Evolutionary conservation across 176 grass and related monocot species (phyloP).

Genomic region (Alopecurus myosuroides): DNA sequence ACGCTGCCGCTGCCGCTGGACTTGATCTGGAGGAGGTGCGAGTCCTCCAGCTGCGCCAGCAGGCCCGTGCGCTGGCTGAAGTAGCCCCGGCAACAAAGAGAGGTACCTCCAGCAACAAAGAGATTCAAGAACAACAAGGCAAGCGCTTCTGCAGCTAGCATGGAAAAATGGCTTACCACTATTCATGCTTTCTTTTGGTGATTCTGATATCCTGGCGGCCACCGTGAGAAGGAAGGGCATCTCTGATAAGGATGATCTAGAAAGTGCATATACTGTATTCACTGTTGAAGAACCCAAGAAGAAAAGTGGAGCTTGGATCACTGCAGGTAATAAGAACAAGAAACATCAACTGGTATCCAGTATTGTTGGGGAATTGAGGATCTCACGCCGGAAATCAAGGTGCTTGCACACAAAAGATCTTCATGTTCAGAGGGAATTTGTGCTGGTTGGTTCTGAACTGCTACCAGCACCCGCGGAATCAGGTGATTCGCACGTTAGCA

Average conservation of each 20-base stretch:
- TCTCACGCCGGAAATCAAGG: conserved; percentile 40
- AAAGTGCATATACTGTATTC: conserved; percentile 69
- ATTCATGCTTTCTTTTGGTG: conserved; percentile 81
- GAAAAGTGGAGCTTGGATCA: conserved; percentile 60
- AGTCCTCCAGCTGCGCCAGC: conserved; percentile 93
- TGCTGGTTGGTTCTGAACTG: conserved; percentile 67
- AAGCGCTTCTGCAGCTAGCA: conserved; percentile 80
- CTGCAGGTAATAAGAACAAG: conserved; percentile 57
- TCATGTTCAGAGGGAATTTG: conserved; percentile 60
- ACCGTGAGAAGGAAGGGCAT: conserved; percentile 49
- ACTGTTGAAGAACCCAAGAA: conserved; percentile 65
- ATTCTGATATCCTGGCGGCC: conserved; percentile 77
- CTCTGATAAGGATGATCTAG: conserved; percentile 44
- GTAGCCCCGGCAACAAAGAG: conserved; percentile 81
- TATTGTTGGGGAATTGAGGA: conserved; percentile 60
- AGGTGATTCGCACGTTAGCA: conserved; percentile 37
- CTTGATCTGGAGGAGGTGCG: conserved; percentile 87
- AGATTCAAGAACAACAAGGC: conserved; percentile 43
- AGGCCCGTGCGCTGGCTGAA: conserved; percentile 96
- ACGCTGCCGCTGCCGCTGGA: conserved; percentile 43
- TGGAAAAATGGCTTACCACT: conserved; percentile 83
- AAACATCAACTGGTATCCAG: conserved; percentile 68
- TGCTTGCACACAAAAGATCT: conserved; percentile 31
- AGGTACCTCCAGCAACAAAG: conserved; percentile 44
- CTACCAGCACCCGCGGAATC: conserved; percentile 37